A percentile compares a stretch with the other conserved stretches of the same genome.
Conservation (phyloP, 306 rosid genomes). For the Vicia faba region DNA sequence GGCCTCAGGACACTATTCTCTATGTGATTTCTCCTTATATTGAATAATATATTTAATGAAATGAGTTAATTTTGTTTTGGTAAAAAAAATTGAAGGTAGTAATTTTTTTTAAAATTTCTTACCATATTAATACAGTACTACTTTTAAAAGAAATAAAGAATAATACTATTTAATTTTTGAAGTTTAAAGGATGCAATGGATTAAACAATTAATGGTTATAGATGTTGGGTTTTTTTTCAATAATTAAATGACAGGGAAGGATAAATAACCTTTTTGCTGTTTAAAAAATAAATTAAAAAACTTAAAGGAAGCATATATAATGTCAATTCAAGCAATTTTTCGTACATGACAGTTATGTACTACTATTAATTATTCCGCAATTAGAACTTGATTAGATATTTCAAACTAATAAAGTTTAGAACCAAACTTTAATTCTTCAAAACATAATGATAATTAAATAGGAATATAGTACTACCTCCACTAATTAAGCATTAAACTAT, state of each 20-base stretch:
- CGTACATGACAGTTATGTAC: slow-evolving; percentile 23
- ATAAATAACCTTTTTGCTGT: not conserved
- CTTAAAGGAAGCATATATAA: no score
- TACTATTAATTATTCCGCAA: slow-evolving; percentile 30
- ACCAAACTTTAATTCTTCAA: slow-evolving; percentile 44
- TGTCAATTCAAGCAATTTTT: slow-evolving; percentile 13
- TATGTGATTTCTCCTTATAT: no score
- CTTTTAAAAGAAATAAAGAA: no score
- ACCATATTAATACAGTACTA: no score
- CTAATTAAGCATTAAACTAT: slow-evolving; percentile 45
- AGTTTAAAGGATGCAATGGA: no score
- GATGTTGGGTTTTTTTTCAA: slow-evolving; percentile 6
- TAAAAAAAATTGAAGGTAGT: no score
- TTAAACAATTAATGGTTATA: slow-evolving; percentile 11
- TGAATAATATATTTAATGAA: no score
- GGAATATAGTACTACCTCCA: slow-evolving; percentile 40
- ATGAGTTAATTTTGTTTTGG: no score
- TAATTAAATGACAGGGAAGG: slow-evolving; percentile 22
- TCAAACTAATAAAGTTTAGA: slow-evolving; percentile 24
- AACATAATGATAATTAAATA: slow-evolving; percentile 45
- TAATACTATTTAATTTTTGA: no score
- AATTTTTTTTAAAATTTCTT: no score
- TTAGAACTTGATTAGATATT: slow-evolving; percentile 32
- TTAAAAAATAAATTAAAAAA: no score
- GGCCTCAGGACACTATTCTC: no score